These are phyloP conservation scores for Cytospora schulzeri DNA, from an alignment of 2,329 filamentous ascomycete species.

Conservation along the genomic window DNA sequence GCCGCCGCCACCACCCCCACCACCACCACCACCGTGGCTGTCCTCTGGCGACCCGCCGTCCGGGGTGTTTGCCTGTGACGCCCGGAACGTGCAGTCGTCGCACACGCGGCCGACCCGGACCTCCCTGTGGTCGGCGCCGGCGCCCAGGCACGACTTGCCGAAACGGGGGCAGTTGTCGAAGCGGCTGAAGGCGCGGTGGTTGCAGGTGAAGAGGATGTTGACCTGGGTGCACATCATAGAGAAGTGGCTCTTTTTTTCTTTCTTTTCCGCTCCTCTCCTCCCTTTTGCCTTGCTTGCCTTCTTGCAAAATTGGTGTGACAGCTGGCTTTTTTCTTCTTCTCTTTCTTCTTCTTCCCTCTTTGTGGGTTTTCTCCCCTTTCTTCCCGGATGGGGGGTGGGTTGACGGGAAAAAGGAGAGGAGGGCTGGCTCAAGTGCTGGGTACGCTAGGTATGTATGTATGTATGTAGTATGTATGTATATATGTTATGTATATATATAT, in stretches of 20 bases:
- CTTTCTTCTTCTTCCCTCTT: too few species aligned
- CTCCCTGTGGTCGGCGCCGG: slow-evolving; percentile 31
- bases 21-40: slow-evolving; percentile 11
- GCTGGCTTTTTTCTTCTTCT: too few species aligned
- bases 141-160: slow-evolving; percentile 32
- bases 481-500: too few species aligned
- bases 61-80: slow-evolving; percentile 7
- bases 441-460: too few species aligned
- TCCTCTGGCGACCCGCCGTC: slow-evolving; percentile 25
- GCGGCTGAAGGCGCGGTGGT: slow-evolving; percentile 32
- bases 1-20: not conserved
- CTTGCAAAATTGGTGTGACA: too few species aligned
- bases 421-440: too few species aligned
- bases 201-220: slow-evolving; percentile 32
- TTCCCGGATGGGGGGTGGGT: too few species aligned
- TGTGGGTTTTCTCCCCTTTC: too few species aligned
- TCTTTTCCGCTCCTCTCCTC: not conserved
- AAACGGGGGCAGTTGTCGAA: slow-evolving; percentile 33
- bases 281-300: not conserved
- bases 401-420: too few species aligned
- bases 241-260: not conserved
- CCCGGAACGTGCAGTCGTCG: slow-evolving; percentile 30
- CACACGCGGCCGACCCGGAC: slow-evolving; percentile 28
- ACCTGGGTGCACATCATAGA: slow-evolving; percentile 33
- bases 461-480: too few species aligned